phyloP scores from a whole-genome alignment of 805 yeast genomes.

The Candida anglica region DNA sequence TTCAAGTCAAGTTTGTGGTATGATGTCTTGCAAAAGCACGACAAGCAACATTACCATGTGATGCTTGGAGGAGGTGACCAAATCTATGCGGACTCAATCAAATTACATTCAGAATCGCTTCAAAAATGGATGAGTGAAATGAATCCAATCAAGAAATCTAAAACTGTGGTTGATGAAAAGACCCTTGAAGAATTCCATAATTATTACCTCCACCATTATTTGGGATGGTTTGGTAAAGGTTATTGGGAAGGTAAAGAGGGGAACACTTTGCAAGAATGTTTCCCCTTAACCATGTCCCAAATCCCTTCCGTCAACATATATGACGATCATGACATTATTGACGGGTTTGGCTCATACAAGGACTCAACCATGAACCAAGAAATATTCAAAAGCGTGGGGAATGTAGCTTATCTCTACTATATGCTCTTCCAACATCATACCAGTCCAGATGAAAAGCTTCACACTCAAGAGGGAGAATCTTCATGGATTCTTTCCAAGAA shows the following conservation, averaged over 20 bases:
- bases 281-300: conserved; percentile 72
- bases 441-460: conserved; percentile 38
- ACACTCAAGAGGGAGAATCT: conserved; percentile 31
- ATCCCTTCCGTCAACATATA: conserved; percentile 84
- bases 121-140: conserved; percentile 60
- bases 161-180: conserved; percentile 39
- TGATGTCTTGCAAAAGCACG: conserved; percentile 74
- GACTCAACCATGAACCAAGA: conserved; percentile 70
- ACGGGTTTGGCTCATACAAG: conserved; percentile 89
- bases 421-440: conserved; percentile 90
- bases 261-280: conserved; percentile 59
- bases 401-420: conserved; percentile 78
- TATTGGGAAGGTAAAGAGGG: conserved; percentile 73
- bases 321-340: conserved; percentile 96
- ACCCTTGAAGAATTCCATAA: conserved; percentile 52
- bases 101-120: conserved; percentile 50
- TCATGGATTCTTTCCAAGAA: conserved; percentile 59
- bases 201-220: conserved; percentile 70
- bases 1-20: conserved; percentile 82
- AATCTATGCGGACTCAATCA: conserved; percentile 81
- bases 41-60: conserved; percentile 66
- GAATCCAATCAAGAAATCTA: conserved; percentile 41
- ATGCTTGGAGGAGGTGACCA: conserved; percentile 99
- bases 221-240: conserved; percentile 89
- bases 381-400: conserved; percentile 70